A percentile compares a stretch with the other conserved stretches of the same genome.
Conservation (phyloP, 2,329 filamentous ascomycete species). For the Aspergillus hortae region DNA sequence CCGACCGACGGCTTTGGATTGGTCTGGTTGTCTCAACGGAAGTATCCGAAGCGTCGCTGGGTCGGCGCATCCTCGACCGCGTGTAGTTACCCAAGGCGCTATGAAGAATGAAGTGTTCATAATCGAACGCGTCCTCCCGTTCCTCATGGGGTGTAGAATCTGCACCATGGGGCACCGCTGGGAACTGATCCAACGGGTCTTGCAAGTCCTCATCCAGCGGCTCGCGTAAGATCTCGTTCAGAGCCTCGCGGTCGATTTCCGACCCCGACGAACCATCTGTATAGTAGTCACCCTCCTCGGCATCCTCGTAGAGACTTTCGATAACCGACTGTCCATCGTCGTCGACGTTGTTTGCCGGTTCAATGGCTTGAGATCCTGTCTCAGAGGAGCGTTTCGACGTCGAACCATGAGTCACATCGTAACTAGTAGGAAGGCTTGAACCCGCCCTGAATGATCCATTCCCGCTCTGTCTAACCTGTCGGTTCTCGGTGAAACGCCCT, state of each 20-base stretch:
- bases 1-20: constrained; percentile 14
- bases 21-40: constrained; percentile 52
- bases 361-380: constrained; percentile 8
- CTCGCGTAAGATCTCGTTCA: constrained; percentile 49
- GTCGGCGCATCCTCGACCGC: constrained; percentile 25
- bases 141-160: constrained; percentile 78
- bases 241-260: constrained; percentile 63
- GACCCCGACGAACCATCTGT: constrained; percentile 30
- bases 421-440: constrained; percentile 2
- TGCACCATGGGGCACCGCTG: constrained; percentile 38
- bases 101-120: constrained; percentile 92
- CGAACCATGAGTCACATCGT: constrained; percentile 7
- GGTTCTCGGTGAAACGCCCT: constrained; percentile 32
- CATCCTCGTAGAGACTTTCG: constrained; percentile 43
- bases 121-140: constrained; percentile 91
- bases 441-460: constrained; percentile 18
- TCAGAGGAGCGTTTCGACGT: background rate
- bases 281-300: constrained; percentile 39
- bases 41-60: constrained; percentile 40
- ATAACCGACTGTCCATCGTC: constrained; percentile 27
- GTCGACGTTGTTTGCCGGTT: constrained; percentile 4
- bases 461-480: constrained; percentile 10
- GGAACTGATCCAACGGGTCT: constrained; percentile 32
- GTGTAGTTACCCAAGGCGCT: constrained; percentile 73
- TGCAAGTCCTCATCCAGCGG: constrained; percentile 40